phyloP scores from a whole-genome alignment of 2,329 filamentous ascomycete genomes.

The Annulohypoxylon truncatum region DNA sequence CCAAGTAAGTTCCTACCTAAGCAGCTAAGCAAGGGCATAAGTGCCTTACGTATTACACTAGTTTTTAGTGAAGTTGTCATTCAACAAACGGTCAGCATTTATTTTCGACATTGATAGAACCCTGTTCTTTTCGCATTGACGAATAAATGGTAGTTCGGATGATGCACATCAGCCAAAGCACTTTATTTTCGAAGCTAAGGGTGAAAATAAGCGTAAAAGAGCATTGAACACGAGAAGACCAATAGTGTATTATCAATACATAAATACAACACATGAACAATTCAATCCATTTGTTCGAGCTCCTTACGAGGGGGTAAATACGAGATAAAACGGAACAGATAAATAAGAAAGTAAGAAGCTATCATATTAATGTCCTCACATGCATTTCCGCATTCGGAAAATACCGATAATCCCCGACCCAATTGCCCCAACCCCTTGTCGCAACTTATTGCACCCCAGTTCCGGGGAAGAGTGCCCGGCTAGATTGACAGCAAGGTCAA shows the following conservation, averaged over 20 bases:
- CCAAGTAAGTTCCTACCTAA: not conserved
- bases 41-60: not conserved
- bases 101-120: not conserved
- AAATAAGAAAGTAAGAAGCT: not conserved
- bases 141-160: not conserved
- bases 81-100: not conserved
- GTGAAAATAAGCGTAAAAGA: not conserved
- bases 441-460: constrained; percentile 27
- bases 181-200: not conserved
- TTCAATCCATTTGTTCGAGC: not conserved
- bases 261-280: not conserved
- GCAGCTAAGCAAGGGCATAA: constrained; percentile 18
- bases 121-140: not conserved
- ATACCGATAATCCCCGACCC: constrained; percentile 17
- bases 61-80: not conserved
- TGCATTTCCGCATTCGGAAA: constrained; percentile 25
- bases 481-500: constrained; percentile 38
- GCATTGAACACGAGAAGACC: not conserved
- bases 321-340: not conserved
- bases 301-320: not conserved
- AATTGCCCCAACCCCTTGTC: constrained; percentile 25
- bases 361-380: not conserved
- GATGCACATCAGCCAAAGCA: not conserved
- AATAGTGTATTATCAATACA: not conserved
- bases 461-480: constrained; percentile 41